phyloP scores from a whole-genome alignment of 1,284 basidiomycete species.

The Trichosporon asahii region DNA sequence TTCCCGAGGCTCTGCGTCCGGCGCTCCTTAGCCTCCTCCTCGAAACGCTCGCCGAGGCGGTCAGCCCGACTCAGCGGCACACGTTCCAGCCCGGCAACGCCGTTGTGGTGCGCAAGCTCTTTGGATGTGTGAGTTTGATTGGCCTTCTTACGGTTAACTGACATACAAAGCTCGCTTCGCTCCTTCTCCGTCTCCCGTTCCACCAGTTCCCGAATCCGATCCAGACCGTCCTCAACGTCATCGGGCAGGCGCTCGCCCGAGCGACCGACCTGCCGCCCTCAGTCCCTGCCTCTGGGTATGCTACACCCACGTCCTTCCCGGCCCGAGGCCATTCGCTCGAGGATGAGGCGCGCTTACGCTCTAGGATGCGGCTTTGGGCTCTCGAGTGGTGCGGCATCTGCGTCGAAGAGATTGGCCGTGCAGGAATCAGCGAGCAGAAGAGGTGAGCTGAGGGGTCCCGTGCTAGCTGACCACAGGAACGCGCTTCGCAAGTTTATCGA shows the following conservation, averaged over 20 bases:
- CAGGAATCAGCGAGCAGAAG: constrained; percentile 68
- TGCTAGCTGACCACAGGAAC: constrained; percentile 25
- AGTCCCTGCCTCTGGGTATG: constrained; percentile 38
- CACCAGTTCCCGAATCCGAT: constrained; percentile 42
- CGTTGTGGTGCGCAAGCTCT: constrained; percentile 76
- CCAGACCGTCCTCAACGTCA: constrained; percentile 39
- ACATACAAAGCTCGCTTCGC: constrained; percentile 42
- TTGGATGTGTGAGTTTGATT: constrained; percentile 65
- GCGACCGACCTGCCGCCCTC: constrained; percentile 38
- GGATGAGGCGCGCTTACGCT: constrained; percentile 26
- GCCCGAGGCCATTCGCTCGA: constrained; percentile 50
- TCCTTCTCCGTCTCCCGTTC: constrained; percentile 44
- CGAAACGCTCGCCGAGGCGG: constrained; percentile 37
- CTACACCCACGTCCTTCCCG: constrained; percentile 54
- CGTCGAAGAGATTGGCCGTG: constrained; percentile 71
- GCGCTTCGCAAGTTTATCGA: constrained; percentile 40
- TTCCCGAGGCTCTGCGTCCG: constrained; percentile 44
- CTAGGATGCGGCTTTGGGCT: constrained; percentile 39
- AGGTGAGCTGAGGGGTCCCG: constrained; percentile 65
- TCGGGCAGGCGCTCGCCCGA: constrained; percentile 34
- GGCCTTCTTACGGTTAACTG: background rate
- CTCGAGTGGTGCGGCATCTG: constrained; percentile 79
- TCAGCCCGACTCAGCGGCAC: constrained; percentile 38
- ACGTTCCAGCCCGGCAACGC: constrained; percentile 41
- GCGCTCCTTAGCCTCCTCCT: constrained; percentile 45